A percentile compares a stretch with the other conserved stretches of the same genome.
These are phyloP conservation scores for Aspergillus oerlinghausenensis DNA, from an alignment of 2,329 filamentous ascomycete species.

Conservation along the genomic window DNA sequence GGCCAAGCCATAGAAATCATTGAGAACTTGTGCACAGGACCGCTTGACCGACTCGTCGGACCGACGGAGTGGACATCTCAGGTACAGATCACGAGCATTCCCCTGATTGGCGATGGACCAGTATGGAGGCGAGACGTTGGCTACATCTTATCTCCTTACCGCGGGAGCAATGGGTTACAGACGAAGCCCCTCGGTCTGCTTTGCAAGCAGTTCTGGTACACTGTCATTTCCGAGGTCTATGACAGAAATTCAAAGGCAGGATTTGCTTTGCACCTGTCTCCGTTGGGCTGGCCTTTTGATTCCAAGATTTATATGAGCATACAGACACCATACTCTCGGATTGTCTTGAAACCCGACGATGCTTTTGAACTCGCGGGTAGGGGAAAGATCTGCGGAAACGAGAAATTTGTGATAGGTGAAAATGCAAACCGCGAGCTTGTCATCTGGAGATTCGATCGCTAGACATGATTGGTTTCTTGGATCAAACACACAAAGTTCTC, in stretches of 20 bases:
- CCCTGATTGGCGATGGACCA: conserved; percentile 49
- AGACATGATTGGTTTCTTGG: not conserved
- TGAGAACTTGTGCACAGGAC: conserved; percentile 53
- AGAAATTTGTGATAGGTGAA: conserved; percentile 60
- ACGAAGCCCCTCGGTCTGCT: conserved; percentile 24
- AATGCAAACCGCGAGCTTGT: conserved; percentile 49
- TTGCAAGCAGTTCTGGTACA: conserved; percentile 29
- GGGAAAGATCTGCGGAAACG: conserved; percentile 55
- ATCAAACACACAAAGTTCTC: not conserved
- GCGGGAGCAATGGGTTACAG: conserved; percentile 37
- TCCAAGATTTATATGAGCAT: conserved; percentile 26
- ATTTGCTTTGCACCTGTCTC: conserved; percentile 34
- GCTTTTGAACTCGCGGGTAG: conserved; percentile 49
- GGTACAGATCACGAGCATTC: conserved; percentile 52
- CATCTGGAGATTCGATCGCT: conserved; percentile 48
- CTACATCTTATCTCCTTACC: conserved; percentile 44
- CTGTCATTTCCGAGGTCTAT: conserved; percentile 33
- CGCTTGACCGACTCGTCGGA: conserved; percentile 43
- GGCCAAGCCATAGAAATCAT: conserved; percentile 49
- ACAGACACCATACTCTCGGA: conserved; percentile 19
- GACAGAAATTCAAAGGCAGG: conserved; percentile 29
- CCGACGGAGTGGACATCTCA: conserved; percentile 36
- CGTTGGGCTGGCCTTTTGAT: conserved; percentile 22
- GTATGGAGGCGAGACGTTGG: conserved; percentile 45
- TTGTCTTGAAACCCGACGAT: conserved; percentile 28